phyloP scores from a whole-genome alignment of 129 eudicot species.

The carrot (Daucus carota) region DNA sequence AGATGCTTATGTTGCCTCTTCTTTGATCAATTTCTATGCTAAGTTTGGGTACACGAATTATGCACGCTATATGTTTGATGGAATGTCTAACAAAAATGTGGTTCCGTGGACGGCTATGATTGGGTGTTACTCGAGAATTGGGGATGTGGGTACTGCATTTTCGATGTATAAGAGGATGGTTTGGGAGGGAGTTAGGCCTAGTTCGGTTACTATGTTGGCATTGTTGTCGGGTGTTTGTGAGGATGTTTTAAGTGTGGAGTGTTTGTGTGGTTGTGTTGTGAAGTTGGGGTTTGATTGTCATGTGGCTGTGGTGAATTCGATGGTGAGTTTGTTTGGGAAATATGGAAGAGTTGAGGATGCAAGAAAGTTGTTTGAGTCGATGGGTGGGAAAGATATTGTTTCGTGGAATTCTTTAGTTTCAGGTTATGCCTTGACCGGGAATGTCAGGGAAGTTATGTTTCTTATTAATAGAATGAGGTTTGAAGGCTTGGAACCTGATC shows the following conservation, averaged over 20 bases:
- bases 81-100: slow-evolving; percentile 64
- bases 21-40: slow-evolving; percentile 58
- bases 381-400: slow-evolving; percentile 47
- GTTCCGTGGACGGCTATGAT: slow-evolving; percentile 89
- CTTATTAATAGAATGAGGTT: slow-evolving; percentile 45
- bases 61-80: slow-evolving; percentile 70
- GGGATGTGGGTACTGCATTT: slow-evolving; percentile 39
- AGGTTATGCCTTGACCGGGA: slow-evolving; percentile 46
- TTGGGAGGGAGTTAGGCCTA: slow-evolving; percentile 52
- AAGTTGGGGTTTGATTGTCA: slow-evolving; percentile 38
- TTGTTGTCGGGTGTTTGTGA: slow-evolving; percentile 53
- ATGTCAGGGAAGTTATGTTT: slow-evolving; percentile 28
- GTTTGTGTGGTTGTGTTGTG: slow-evolving; percentile 51
- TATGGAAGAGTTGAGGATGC: slow-evolving; percentile 56
- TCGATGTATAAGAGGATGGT: slow-evolving; percentile 49
- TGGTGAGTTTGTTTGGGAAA: slow-evolving; percentile 59
- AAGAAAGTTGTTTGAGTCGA: slow-evolving; percentile 48
- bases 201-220: slow-evolving; percentile 58
- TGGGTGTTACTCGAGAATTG: slow-evolving; percentile 53
- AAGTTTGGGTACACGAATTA: slow-evolving; percentile 27
- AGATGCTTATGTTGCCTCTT: slow-evolving; percentile 59
- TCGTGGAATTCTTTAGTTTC: slow-evolving; percentile 90
- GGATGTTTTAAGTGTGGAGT: slow-evolving; percentile 21
- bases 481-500: slow-evolving; percentile 56
- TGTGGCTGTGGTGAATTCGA: slow-evolving; percentile 44